Percentiles rank a stretch among this genome's conserved stretches.
phyloP scores from a whole-genome alignment of 2,329 filamentous ascomycete species.

The Amphichorda felina region DNA sequence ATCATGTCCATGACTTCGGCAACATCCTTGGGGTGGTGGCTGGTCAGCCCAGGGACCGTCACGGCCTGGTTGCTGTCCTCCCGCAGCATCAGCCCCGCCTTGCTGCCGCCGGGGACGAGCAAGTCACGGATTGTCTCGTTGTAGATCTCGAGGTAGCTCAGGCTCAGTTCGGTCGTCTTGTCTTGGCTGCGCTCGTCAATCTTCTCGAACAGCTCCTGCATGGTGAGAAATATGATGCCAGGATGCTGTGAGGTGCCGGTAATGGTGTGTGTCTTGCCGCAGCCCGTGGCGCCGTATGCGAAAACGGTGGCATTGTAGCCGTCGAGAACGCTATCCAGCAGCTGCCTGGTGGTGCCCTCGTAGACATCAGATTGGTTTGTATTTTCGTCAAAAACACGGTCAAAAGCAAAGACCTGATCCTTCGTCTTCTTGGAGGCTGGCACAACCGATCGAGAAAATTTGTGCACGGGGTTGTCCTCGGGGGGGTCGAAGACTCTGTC shows the following conservation, averaged over 20 bases:
- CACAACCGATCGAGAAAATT: conserved; percentile 72
- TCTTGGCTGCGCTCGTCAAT: conserved; percentile 78
- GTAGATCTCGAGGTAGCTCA: conserved; percentile 97
- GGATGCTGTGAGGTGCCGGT: conserved; percentile 84
- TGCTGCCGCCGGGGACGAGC: conserved; percentile 69
- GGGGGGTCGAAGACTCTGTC: conserved; percentile 89
- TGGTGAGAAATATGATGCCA: conserved; percentile 96
- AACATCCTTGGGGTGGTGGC: conserved; percentile 81
- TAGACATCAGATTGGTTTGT: conserved; percentile 88
- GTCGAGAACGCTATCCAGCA: conserved; percentile 92
- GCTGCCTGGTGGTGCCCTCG: conserved; percentile 75
- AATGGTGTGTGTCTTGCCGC: conserved; percentile 97
- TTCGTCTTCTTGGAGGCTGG: conserved; percentile 85
- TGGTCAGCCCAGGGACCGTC: conserved; percentile 80
- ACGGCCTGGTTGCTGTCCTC: conserved; percentile 93
- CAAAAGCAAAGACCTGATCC: conserved; percentile 95
- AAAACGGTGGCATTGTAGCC: conserved; percentile 99
- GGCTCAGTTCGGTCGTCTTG: conserved; percentile 78
- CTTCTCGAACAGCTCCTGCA: conserved; percentile 97
- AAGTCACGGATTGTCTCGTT: conserved; percentile 97
- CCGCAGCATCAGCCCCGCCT: conserved; percentile 77
- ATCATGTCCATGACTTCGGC: conserved; percentile 99
- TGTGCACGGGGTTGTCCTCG: conserved; percentile 84
- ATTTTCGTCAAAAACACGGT: conserved; percentile 93
- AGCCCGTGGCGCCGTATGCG: conserved; percentile 94